phyloP scores from a whole-genome alignment of 495 filamentous ascomycete genomes.

The Xylaria palmicola region DNA sequence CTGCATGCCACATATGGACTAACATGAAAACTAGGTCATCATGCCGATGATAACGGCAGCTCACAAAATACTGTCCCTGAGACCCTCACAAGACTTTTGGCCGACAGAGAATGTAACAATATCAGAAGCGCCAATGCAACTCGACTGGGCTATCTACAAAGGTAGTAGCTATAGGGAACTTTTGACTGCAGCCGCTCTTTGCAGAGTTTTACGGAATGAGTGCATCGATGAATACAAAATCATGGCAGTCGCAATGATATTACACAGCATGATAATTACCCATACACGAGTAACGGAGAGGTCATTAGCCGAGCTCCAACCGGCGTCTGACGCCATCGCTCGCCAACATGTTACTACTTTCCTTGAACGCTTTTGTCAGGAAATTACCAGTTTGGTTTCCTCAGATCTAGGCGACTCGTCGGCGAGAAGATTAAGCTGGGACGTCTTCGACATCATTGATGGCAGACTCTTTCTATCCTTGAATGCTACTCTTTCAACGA shows the following conservation, averaged over 20 bases:
- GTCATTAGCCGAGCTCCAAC: too few species aligned
- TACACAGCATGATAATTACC: slow-evolving; percentile 2
- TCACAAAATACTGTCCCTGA: not conserved
- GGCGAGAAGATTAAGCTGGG: slow-evolving; percentile 31
- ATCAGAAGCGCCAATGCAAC: not conserved
- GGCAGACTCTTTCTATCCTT: slow-evolving; percentile 52
- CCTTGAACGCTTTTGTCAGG: slow-evolving; percentile 1
- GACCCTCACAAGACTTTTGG: not conserved
- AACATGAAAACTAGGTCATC: slow-evolving; percentile 10
- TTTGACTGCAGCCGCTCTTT: slow-evolving; percentile 2
- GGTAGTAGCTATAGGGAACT: slow-evolving; percentile 4
- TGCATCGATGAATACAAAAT: not conserved
- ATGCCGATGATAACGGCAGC: slow-evolving; percentile 14
- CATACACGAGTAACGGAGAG: slow-evolving; percentile 3
- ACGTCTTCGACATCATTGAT: slow-evolving; percentile 64
- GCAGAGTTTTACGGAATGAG: not conserved
- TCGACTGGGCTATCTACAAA: slow-evolving; percentile 1
- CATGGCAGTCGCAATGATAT: not conserved
- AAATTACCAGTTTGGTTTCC: not conserved
- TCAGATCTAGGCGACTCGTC: not conserved
- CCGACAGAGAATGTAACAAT: not conserved
- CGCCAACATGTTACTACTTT: not conserved
- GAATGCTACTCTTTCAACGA: not conserved
- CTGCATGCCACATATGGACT: not conserved
- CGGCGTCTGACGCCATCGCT: not conserved